Evolutionary conservation across 768 basidiomycete species (phyloP), one percentile per base, ranked within the genome.

Genomic region (Phaffia tasmanica): DNA sequence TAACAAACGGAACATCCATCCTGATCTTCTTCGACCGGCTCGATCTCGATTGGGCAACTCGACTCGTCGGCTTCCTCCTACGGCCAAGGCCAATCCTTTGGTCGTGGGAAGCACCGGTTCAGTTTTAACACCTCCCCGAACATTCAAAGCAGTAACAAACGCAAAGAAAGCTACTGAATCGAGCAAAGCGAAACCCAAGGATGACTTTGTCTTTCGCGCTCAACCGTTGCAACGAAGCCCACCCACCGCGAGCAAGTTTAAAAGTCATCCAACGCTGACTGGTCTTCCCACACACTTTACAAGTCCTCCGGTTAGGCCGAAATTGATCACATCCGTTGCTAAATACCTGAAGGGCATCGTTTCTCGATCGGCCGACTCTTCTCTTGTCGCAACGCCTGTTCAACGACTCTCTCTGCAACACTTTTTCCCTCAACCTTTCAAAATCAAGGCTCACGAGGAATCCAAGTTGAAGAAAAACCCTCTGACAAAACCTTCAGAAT

Each of bases 341-440:
- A 51, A 63, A 32, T 64, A 64, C 46, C 62, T 69, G 27, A 57
- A 62, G 27, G 30, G 35, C 25, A n/a, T 16, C 7, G 0, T 29
- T 29, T 3, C 35, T 23, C 23, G 21, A 25, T 48, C 42, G 29
- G 19, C 62, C 29, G 32, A 18, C 47, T 53, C 18, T 16, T 2
- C 62, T 42, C 35, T 42, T 42, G 35, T 42, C 35, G 35, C 67
- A 1, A 69, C 67, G 2, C 67, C 67, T 15, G 60, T 69, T 27
- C 67, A 69, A 42, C 62, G 67, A 32, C 67, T 69, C 42, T 53
- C 49, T 23, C 62, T 69, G 35, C 57, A 58, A 15, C 61, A 69
- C 63, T 69, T 63, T 58, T 64, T 69, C 50, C 55, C 63, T 25
- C 62, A 55, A 19, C 42, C 66, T 9, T 11, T 25, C 1, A 21